phyloP scores from a whole-genome alignment of 192 early-diverging fungal species.

The Funneliformis geosporum region DNA sequence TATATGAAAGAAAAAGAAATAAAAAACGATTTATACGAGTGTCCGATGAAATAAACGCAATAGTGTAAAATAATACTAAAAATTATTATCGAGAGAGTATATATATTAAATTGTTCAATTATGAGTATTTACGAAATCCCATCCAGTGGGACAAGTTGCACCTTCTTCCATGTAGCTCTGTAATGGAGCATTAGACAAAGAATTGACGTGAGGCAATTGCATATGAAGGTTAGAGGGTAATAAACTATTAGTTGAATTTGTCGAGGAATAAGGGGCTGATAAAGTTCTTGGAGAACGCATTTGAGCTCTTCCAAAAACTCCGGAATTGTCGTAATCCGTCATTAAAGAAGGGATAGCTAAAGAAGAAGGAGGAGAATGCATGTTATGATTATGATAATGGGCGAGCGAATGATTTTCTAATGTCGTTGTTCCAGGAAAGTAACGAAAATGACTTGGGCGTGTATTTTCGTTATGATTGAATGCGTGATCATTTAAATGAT shows the following conservation, averaged over 20 bases:
- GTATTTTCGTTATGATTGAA: neutral
- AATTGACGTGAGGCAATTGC: conserved; percentile 10
- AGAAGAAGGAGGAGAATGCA: neutral
- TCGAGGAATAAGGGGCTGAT: neutral
- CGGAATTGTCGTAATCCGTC: neutral
- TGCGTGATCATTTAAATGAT: neutral
- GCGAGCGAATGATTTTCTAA: neutral
- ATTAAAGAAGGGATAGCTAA: neutral
- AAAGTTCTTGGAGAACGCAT: neutral
- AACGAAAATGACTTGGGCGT: neutral
- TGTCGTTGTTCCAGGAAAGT: neutral
- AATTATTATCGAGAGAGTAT: too few species aligned
- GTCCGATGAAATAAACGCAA: too few species aligned
- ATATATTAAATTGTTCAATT: neutral
- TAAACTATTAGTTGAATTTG: neutral
- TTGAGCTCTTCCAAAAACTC: neutral
- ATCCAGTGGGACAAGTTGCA: neutral
- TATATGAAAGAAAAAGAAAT: too few species aligned
- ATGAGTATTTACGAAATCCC: conserved; percentile 1
- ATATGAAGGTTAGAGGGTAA: neutral
- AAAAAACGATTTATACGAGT: too few species aligned
- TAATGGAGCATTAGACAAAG: neutral
- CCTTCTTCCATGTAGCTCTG: conserved; percentile 2
- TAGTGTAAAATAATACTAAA: too few species aligned
- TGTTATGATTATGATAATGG: neutral